Evolutionary conservation across 345 rosid genomes (phyloP).

Genomic region (Citrus cavaleriei): DNA sequence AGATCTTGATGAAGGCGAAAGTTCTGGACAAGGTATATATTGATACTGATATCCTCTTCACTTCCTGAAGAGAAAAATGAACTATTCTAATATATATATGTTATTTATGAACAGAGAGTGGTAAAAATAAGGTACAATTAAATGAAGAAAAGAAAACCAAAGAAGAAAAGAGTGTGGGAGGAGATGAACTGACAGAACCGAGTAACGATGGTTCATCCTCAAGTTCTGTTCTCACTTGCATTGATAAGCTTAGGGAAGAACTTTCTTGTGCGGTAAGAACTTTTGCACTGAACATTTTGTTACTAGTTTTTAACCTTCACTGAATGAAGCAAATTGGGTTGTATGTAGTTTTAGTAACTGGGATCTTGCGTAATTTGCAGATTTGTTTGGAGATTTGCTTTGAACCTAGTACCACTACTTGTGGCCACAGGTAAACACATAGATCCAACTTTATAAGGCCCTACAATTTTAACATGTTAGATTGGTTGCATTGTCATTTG

Average conservation of each 20-base stretch:
- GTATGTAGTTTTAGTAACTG: background rate
- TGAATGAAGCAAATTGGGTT: background rate
- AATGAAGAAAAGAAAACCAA: constrained; percentile 25
- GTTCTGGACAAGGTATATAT: constrained; percentile 31
- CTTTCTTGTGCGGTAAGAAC: constrained; percentile 90
- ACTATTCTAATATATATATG: background rate
- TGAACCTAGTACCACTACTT: constrained; percentile 93
- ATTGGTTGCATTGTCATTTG: background rate
- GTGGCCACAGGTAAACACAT: constrained; percentile 76
- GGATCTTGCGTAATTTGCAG: constrained; percentile 32
- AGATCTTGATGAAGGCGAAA: constrained; percentile 53
- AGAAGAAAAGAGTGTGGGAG: constrained; percentile 12
- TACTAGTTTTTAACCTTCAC: background rate
- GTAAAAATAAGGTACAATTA: constrained; percentile 18
- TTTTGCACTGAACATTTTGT: constrained; percentile 1
- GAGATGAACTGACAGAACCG: constrained; percentile 22
- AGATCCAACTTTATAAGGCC: background rate
- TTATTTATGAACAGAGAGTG: constrained; percentile 27
- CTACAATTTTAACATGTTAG: background rate
- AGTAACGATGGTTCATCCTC: constrained; percentile 26
- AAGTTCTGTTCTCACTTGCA: constrained; percentile 40
- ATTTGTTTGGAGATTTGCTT: constrained; percentile 91
- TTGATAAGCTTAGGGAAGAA: constrained; percentile 85
- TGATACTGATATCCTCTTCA: background rate
- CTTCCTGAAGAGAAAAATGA: background rate